Evolutionary conservation across 176 grass and related monocot genomes (phyloP).

Genomic region (Saccharum officinarum): DNA sequence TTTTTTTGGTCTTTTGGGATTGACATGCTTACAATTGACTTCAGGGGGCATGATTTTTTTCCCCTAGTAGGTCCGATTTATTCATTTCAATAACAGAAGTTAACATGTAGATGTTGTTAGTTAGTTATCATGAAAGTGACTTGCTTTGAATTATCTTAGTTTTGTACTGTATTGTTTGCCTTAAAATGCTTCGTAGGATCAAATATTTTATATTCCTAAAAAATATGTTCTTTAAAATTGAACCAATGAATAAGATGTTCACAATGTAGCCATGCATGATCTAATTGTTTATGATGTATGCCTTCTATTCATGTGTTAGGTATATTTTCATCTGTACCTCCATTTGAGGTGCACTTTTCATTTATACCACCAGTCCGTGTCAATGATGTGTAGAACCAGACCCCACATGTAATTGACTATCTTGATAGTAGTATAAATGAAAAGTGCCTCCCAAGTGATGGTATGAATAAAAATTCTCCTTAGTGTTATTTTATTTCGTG

Average conservation of each 20-base stretch:
- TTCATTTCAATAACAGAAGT: constrained; percentile 3
- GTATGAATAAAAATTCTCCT: neutral
- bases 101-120: neutral
- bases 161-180: neutral
- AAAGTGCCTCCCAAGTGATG: neutral
- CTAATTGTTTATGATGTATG: constrained; percentile 13
- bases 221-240: neutral
- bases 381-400: neutral
- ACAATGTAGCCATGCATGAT: neutral
- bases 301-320: neutral
- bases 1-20: neutral
- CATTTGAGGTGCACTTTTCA: neutral
- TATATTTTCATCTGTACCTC: neutral
- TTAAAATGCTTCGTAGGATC: neutral
- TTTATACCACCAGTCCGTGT: neutral
- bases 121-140: neutral
- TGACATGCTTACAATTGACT: neutral
- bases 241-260: constrained; percentile 7
- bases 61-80: neutral
- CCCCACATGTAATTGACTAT: neutral
- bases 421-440: neutral
- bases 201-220: neutral
- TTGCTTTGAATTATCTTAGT: constrained; percentile 4
- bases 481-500: neutral
- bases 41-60: neutral